These are phyloP conservation scores for Candida andamanensis DNA, from an alignment of 805 yeast genomes.

Conservation along the genomic window DNA sequence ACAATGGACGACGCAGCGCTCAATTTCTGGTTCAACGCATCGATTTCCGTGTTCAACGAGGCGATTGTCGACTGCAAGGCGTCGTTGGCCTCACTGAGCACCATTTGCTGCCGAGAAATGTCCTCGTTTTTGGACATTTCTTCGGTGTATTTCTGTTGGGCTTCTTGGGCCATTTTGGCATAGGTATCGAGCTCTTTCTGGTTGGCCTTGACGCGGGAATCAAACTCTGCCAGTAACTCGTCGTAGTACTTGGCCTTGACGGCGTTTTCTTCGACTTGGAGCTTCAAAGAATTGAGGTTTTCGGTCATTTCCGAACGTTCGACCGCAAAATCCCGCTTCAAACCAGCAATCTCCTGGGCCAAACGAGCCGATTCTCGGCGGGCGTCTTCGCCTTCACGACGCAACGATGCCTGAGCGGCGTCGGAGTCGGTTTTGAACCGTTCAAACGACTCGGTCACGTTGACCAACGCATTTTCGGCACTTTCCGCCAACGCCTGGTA, in stretches of 20 bases:
- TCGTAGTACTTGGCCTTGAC: constrained; percentile 33
- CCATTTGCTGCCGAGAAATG: constrained; percentile 30
- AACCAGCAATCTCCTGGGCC: constrained; percentile 15
- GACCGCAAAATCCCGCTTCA: constrained; percentile 19
- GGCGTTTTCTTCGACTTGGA: constrained; percentile 17
- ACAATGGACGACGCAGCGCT: constrained; percentile 17
- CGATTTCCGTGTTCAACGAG: constrained; percentile 9
- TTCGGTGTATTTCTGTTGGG: constrained; percentile 50
- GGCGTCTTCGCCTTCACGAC: constrained; percentile 18
- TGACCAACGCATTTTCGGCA: constrained; percentile 59
- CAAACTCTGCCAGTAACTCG: constrained; percentile 26
- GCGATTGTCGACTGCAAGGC: constrained; percentile 11
- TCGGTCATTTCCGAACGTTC: constrained; percentile 15
- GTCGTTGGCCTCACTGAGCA: constrained; percentile 14
- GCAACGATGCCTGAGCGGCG: constrained; percentile 14
- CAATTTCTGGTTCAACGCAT: background rate
- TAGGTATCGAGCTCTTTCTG: constrained; percentile 36
- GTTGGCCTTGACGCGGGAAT: constrained; percentile 22
- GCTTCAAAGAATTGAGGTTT: constrained; percentile 23
- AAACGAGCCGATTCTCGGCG: too few relatives aligned
- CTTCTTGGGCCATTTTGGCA: constrained; percentile 39
- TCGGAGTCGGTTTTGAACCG: constrained; percentile 24
- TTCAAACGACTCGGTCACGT: constrained; percentile 51
- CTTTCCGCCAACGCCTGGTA: constrained; percentile 58
- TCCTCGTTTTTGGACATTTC: constrained; percentile 53